A percentile compares a stretch with the other conserved stretches of the same genome.
Evolutionary conservation across 2,329 filamentous ascomycete species (phyloP).

Genomic region (Colletotrichum tamarilloi): DNA sequence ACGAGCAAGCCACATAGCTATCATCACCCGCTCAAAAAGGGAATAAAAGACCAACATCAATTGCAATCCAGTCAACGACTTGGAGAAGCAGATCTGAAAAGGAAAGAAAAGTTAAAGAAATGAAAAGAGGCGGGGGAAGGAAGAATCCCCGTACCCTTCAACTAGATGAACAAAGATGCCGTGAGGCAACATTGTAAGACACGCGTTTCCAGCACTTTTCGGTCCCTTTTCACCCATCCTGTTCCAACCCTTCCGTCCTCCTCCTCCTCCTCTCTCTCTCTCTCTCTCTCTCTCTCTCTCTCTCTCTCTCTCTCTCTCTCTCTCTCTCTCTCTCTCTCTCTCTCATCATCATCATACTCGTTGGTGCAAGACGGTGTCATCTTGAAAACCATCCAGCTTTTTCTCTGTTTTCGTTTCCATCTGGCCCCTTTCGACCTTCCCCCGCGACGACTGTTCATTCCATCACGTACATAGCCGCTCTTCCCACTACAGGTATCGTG

Average conservation of each 20-base stretch:
- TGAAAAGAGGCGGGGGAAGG: constrained; percentile 21
- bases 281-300: too few species aligned
- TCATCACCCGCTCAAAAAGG: constrained; percentile 14
- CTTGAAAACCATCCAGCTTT: not conserved
- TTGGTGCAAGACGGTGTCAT: constrained; percentile 2
- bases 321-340: too few species aligned
- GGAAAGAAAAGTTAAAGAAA: constrained; percentile 22
- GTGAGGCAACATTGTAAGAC: constrained; percentile 45
- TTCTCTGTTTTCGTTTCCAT: constrained; percentile 1
- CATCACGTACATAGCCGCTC: constrained; percentile 13
- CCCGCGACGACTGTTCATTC: not conserved
- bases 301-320: too few species aligned
- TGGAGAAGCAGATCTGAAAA: constrained; percentile 5
- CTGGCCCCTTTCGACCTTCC: not conserved
- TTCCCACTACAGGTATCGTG: constrained; percentile 14
- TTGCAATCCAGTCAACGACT: not conserved
- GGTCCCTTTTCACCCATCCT: not conserved
- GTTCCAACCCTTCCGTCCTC: too few species aligned
- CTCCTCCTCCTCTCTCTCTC: too few species aligned
- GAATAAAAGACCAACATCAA: not conserved
- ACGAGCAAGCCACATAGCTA: constrained; percentile 11
- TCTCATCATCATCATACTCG: not conserved
- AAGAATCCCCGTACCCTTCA: not conserved
- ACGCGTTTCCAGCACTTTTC: constrained; percentile 32
- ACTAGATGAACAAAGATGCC: constrained; percentile 44